Conservation (phyloP, 208 protist species). For the Trypanosoma avium region DNA sequence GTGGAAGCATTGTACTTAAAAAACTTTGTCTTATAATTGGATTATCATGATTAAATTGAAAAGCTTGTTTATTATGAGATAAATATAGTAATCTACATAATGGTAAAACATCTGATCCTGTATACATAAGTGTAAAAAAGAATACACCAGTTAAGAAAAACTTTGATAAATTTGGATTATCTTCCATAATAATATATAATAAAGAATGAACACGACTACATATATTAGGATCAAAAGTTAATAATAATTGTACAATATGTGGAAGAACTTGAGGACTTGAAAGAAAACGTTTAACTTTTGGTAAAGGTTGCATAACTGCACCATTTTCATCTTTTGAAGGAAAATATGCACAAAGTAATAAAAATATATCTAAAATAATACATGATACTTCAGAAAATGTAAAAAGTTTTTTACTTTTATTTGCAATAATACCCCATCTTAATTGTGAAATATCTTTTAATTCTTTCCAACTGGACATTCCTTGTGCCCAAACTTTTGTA, state of each 20-base stretch:
- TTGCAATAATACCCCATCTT: conserved; percentile 84
- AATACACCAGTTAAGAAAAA: conserved; percentile 94
- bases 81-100: conserved; percentile 80
- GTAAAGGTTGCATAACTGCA: conserved; percentile 90
- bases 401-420: conserved; percentile 62
- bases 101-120: conserved; percentile 90
- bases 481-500: conserved; percentile 94
- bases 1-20: conserved; percentile 86
- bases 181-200: conserved; percentile 83
- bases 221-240: conserved; percentile 90
- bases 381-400: conserved; percentile 88
- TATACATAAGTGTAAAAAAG: conserved; percentile 95
- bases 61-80: conserved; percentile 88
- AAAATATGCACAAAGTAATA: conserved; percentile 82
- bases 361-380: conserved; percentile 91
- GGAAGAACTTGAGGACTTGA: conserved; percentile 80
- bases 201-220: conserved; percentile 85
- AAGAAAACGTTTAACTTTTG: conserved; percentile 89
- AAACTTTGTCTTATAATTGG: conserved; percentile 73
- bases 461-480: conserved; percentile 90
- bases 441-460: conserved; percentile 90
- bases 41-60: conserved; percentile 51
- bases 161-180: conserved; percentile 80
- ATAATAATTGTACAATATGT: conserved; percentile 93
- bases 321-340: conserved; percentile 84